Percentiles rank a stretch among this genome's conserved stretches.
phyloP scores from a whole-genome alignment of 257 asterid species.

The Nicotiana paniculata region DNA sequence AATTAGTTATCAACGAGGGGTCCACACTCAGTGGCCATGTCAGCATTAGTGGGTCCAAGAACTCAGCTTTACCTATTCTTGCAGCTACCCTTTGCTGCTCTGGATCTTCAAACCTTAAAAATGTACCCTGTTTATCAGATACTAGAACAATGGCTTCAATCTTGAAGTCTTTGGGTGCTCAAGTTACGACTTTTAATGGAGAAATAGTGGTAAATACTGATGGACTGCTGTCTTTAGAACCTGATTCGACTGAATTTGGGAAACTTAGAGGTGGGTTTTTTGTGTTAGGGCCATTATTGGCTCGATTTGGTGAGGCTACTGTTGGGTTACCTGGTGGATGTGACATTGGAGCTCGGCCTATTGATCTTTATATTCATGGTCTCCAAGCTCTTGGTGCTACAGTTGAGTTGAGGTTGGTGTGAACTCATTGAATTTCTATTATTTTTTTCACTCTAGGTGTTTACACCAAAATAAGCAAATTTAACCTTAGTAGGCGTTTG shows the following conservation, averaged over 20 bases:
- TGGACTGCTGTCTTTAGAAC: conserved; percentile 22
- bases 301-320: conserved; percentile 34
- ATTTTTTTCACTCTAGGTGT: neutral
- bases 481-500: too few relatives aligned
- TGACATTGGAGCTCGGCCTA: conserved; percentile 39
- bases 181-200: conserved; percentile 3
- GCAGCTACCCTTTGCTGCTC: conserved; percentile 39
- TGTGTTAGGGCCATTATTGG: conserved; percentile 35
- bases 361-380: conserved; percentile 29
- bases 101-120: conserved; percentile 19
- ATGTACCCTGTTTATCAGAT: conserved; percentile 30
- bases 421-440: neutral
- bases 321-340: conserved; percentile 39
- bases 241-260: conserved; percentile 14
- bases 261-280: conserved; percentile 35
- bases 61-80: conserved; percentile 30
- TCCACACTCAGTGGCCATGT: conserved; percentile 34
- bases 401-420: conserved; percentile 33
- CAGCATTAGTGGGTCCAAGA: conserved; percentile 38
- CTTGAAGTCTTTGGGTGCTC: conserved; percentile 33
- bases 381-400: conserved; percentile 38
- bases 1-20: conserved; percentile 27
- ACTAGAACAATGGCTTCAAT: conserved; percentile 28
- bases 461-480: too few relatives aligned
- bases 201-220: conserved; percentile 16